A percentile compares a stretch with the other conserved stretches of the same genome.
Conservation (phyloP, 768 basidiomycete species). For the Trametes coccinea region DNA sequence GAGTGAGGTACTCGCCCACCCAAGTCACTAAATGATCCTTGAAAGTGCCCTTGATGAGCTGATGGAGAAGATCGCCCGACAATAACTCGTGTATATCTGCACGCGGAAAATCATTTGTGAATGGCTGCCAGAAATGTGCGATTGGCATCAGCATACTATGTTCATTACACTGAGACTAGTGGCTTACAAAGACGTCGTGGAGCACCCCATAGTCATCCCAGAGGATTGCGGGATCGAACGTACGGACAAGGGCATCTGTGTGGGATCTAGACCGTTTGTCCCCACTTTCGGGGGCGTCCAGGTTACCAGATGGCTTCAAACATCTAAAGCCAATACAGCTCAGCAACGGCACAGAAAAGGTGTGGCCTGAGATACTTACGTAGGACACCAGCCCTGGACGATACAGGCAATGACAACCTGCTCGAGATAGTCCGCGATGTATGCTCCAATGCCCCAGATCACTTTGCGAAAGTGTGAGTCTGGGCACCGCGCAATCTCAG, state of each 20-base stretch:
- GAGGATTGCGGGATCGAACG: background rate
- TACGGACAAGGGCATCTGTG: background rate
- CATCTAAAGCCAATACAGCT: too few species aligned
- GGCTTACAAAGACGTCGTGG: constrained; percentile 1
- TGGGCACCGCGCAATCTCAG: constrained; percentile 13
- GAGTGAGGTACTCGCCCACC: constrained; percentile 21
- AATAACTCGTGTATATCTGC: constrained; percentile 27
- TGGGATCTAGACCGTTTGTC: background rate
- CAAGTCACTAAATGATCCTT: constrained; percentile 29
- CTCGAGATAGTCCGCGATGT: constrained; percentile 28
- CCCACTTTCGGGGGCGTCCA: constrained; percentile 4
- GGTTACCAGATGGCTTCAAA: background rate
- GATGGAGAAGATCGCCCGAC: constrained; percentile 25
- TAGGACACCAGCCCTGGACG: constrained; percentile 24
- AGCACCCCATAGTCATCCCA: constrained; percentile 3
- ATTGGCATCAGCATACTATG: background rate
- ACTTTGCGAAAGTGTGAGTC: constrained; percentile 21
- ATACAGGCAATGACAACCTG: constrained; percentile 15
- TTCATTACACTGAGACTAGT: background rate
- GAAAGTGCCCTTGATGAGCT: constrained; percentile 28
- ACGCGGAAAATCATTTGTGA: background rate
- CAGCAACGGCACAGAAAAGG: background rate
- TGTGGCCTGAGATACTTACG: background rate
- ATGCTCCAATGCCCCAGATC: constrained; percentile 21
- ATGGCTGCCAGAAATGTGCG: background rate